Evolutionary conservation across 768 basidiomycete species (phyloP).

Genomic region (Russula emetica): DNA sequence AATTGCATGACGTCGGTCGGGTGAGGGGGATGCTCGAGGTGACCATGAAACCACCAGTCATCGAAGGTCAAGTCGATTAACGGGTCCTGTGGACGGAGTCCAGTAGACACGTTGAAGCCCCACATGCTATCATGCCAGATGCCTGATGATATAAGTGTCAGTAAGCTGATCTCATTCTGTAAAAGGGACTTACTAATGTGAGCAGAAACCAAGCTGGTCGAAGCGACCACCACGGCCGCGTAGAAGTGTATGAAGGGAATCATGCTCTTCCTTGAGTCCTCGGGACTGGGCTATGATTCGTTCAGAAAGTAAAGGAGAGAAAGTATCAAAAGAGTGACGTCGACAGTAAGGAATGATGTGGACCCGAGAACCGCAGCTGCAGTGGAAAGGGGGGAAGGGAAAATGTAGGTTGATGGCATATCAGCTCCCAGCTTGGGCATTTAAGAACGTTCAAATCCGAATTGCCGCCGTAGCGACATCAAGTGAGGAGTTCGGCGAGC

Average conservation of each 20-base stretch:
- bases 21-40: slow-evolving; percentile 35
- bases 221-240: background rate
- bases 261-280: slow-evolving; percentile 1
- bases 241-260: background rate
- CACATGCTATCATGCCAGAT: slow-evolving; percentile 35
- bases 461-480: background rate
- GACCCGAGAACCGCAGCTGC: background rate
- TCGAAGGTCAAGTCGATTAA: slow-evolving; percentile 33
- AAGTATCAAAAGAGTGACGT: slow-evolving; percentile 3
- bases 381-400: background rate
- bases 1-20: slow-evolving; percentile 34
- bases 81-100: slow-evolving; percentile 38
- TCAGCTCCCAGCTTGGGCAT: background rate
- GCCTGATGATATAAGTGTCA: slow-evolving; percentile 24
- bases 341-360: background rate
- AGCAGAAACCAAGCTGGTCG: slow-evolving; percentile 10
- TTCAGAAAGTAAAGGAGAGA: slow-evolving; percentile 2
- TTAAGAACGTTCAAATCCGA: background rate
- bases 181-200: slow-evolving; percentile 1
- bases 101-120: slow-evolving; percentile 39
- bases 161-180: background rate
- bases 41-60: slow-evolving; percentile 40
- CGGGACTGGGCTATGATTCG: background rate
- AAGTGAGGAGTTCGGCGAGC: background rate
- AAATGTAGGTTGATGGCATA: background rate